Evolutionary conservation across 208 protist genomes (phyloP).

Genomic region (Leishmania gerbilli): DNA sequence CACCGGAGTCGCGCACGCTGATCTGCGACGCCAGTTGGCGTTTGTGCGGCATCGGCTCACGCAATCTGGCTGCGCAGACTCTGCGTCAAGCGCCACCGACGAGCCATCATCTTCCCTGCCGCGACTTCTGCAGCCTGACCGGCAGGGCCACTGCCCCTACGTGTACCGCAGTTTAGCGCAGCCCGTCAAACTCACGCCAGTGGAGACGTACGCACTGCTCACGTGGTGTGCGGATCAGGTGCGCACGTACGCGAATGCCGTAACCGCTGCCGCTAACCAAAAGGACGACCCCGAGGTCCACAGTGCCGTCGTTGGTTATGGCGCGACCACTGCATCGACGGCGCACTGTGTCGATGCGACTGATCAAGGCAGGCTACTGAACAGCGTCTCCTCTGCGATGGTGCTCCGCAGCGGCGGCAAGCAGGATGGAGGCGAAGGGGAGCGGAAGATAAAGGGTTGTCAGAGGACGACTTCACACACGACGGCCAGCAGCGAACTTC

Average conservation of each 20-base stretch:
- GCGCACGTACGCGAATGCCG: not conserved
- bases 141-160: not conserved
- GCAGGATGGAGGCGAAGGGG: not conserved
- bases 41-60: not conserved
- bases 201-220: constrained; percentile 8
- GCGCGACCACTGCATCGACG: not conserved
- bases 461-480: not conserved
- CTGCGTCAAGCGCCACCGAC: not conserved
- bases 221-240: constrained; percentile 17
- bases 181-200: constrained; percentile 10
- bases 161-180: constrained; percentile 15
- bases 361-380: not conserved
- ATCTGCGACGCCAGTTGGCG: not conserved
- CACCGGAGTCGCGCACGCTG: not conserved
- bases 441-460: not conserved
- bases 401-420: not conserved
- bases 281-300: not conserved
- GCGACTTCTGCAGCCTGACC: not conserved
- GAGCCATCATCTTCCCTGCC: not conserved
- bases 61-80: not conserved
- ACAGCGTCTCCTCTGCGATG: not conserved
- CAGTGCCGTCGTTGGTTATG: not conserved
- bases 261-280: not conserved
- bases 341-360: not conserved
- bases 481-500: not conserved